phyloP scores from a whole-genome alignment of 768 basidiomycete genomes.

The Mycena maculata region DNA sequence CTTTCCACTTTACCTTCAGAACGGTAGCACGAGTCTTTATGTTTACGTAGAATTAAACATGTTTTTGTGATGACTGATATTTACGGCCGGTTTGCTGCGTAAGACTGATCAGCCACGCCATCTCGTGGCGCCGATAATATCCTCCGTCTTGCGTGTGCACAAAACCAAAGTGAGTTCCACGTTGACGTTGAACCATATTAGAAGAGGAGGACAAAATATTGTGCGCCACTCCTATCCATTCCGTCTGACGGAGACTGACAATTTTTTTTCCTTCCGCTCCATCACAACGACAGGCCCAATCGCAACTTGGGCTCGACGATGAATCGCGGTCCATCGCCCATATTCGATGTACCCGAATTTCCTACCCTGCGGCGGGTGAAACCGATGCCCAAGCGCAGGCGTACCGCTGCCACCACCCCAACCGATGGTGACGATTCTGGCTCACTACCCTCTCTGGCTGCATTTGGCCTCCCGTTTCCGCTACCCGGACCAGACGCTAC shows the following conservation, averaged over 20 bases:
- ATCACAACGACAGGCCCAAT: slow-evolving; percentile 14
- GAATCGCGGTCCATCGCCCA: slow-evolving; percentile 67
- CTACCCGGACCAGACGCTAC: slow-evolving; percentile 58
- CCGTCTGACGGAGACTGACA: neutral
- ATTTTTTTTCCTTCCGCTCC: slow-evolving; percentile 22
- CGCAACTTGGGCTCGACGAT: slow-evolving; percentile 45
- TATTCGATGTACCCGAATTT: slow-evolving; percentile 75
- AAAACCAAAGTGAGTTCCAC: slow-evolving; percentile 13
- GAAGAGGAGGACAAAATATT: slow-evolving; percentile 21
- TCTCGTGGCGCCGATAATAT: slow-evolving; percentile 18
- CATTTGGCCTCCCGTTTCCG: slow-evolving; percentile 24
- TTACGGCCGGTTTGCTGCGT: slow-evolving; percentile 29
- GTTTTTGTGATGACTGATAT: slow-evolving; percentile 28
- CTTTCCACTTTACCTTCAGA: no score
- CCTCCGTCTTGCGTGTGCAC: neutral
- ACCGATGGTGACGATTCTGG: slow-evolving; percentile 28
- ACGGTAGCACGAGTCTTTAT: no score
- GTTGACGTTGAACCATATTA: slow-evolving; percentile 29
- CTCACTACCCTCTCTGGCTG: slow-evolving; percentile 30
- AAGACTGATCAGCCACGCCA: slow-evolving; percentile 33
- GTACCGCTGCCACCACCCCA: slow-evolving; percentile 52
- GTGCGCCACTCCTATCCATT: slow-evolving; percentile 4
- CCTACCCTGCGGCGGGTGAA: slow-evolving; percentile 74
- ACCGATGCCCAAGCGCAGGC: slow-evolving; percentile 82
- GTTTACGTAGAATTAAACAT: neutral